These are phyloP conservation scores for Chaetomiaceae sp. DNA, from an alignment of 2,329 filamentous ascomycete species.

Conservation along the genomic window DNA sequence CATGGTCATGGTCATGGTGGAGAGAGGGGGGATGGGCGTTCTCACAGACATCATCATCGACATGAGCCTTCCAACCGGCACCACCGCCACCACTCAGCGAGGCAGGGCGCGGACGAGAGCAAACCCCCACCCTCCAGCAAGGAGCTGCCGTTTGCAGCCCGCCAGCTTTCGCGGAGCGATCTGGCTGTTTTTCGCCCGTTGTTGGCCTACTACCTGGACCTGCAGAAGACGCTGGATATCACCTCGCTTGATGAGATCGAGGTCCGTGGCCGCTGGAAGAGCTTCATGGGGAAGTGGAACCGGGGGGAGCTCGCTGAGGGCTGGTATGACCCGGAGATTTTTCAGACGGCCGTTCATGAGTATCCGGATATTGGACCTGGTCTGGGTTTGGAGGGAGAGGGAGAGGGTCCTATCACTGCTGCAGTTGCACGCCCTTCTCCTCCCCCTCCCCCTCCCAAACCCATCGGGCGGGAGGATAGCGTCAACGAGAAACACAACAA, in stretches of 20 bases:
- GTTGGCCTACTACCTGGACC: constrained; percentile 78
- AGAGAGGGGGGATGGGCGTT: not conserved
- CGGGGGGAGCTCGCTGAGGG: constrained; percentile 77
- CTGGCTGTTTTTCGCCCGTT: constrained; percentile 62
- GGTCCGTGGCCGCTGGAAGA: constrained; percentile 82
- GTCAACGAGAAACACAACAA: no score
- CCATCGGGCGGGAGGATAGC: no score
- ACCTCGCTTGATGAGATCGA: constrained; percentile 69
- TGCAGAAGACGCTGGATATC: constrained; percentile 75
- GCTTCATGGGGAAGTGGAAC: constrained; percentile 91
- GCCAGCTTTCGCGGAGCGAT: constrained; percentile 62
- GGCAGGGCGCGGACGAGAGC: not conserved
- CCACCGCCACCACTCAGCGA: not conserved
- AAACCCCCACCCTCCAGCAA: not conserved
- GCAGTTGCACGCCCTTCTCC: not conserved
- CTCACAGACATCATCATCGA: not conserved
- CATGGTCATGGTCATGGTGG: not conserved
- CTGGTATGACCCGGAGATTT: constrained; percentile 84
- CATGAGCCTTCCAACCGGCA: not conserved
- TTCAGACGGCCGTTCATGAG: constrained; percentile 40
- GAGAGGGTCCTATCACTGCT: no score
- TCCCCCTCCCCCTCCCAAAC: not conserved
- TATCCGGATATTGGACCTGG: constrained; percentile 26
- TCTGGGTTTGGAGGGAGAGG: no score
- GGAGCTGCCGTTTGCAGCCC: constrained; percentile 61